Percentiles rank a stretch among this genome's conserved stretches.
These are phyloP conservation scores for Xylariaceae sp. DNA, from an alignment of 2,329 filamentous ascomycete genomes.

Conservation along the genomic window DNA sequence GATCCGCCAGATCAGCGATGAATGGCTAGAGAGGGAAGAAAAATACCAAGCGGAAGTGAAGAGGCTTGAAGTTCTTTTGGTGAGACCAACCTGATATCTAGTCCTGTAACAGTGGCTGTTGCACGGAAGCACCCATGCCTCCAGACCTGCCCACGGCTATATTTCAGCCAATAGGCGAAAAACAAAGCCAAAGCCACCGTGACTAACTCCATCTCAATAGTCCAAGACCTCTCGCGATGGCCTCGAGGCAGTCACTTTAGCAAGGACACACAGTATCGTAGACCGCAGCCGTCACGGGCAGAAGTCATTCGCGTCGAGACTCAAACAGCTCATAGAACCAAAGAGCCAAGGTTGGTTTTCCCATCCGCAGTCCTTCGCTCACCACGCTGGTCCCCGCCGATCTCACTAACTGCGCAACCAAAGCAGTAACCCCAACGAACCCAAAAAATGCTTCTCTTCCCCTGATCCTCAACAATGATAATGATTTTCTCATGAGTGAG, in stretches of 20 bases:
- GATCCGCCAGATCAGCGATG: slow-evolving; percentile 35
- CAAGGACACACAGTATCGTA: slow-evolving; percentile 40
- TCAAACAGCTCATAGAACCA: slow-evolving; percentile 25
- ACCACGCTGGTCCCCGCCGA: background rate
- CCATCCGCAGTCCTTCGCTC: no score
- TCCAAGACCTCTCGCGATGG: slow-evolving; percentile 35
- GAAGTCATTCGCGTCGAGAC: slow-evolving; percentile 28
- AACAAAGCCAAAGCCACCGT: background rate
- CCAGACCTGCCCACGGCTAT: no score
- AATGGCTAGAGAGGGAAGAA: slow-evolving; percentile 36
- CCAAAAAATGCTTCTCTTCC: slow-evolving; percentile 6
- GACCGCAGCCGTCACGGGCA: slow-evolving; percentile 32
- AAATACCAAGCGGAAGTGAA: slow-evolving; percentile 38
- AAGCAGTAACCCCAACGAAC: no score
- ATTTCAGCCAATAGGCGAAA: no score
- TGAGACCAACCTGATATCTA: background rate
- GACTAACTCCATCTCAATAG: slow-evolving; percentile 21
- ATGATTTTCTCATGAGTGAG: slow-evolving; percentile 26
- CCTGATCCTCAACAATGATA: slow-evolving; percentile 23
- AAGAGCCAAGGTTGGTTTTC: slow-evolving; percentile 12
- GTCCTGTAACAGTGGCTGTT: no score
- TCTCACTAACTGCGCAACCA: no score
- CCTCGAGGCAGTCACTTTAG: slow-evolving; percentile 42
- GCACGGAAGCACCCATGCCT: no score
- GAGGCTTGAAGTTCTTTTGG: slow-evolving; percentile 31